phyloP scores from a whole-genome alignment of 805 yeast species.

The Saccharomycopsis malanga region DNA sequence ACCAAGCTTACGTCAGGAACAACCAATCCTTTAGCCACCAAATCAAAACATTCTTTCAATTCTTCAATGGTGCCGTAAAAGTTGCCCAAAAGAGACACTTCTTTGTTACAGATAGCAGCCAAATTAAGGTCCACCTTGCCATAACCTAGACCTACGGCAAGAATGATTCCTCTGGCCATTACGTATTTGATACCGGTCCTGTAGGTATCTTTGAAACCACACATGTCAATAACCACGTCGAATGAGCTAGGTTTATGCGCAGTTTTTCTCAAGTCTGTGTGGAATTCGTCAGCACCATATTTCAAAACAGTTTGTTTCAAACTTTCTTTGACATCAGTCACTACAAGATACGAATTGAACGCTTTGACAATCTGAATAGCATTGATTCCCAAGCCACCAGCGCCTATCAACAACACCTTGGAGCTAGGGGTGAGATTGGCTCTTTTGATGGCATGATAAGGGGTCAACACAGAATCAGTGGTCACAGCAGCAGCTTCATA shows the following conservation, averaged over 20 bases:
- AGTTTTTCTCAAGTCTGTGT: conserved; percentile 27
- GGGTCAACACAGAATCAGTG: conserved; percentile 31
- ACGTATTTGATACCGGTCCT: conserved; percentile 29
- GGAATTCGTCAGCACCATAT: conserved; percentile 37
- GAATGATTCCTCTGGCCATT: conserved; percentile 32
- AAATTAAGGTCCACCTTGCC: conserved; percentile 29
- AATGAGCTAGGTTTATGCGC: conserved; percentile 31
- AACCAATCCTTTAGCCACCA: conserved; percentile 35
- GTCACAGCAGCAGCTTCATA: conserved; percentile 30
- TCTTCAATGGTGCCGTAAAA: conserved; percentile 41
- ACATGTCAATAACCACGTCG: conserved; percentile 30
- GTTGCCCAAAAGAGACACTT: conserved; percentile 33
- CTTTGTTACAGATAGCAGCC: conserved; percentile 35
- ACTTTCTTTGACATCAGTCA: conserved; percentile 27
- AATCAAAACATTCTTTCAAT: conserved; percentile 36
- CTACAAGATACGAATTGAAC: conserved; percentile 23
- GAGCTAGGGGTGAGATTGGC: conserved; percentile 24
- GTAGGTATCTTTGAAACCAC: conserved; percentile 24
- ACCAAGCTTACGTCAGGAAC: conserved; percentile 30
- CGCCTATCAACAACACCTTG: conserved; percentile 28
- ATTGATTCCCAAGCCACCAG: conserved; percentile 31
- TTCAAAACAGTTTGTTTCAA: conserved; percentile 27
- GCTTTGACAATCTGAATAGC: conserved; percentile 28
- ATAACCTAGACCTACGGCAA: conserved; percentile 39
- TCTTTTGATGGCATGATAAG: conserved; percentile 30